A percentile compares a stretch with the other conserved stretches of the same genome.
Conservation (phyloP, 208 protist genomes). For the Acanthamoeba lenticulata region DNA sequence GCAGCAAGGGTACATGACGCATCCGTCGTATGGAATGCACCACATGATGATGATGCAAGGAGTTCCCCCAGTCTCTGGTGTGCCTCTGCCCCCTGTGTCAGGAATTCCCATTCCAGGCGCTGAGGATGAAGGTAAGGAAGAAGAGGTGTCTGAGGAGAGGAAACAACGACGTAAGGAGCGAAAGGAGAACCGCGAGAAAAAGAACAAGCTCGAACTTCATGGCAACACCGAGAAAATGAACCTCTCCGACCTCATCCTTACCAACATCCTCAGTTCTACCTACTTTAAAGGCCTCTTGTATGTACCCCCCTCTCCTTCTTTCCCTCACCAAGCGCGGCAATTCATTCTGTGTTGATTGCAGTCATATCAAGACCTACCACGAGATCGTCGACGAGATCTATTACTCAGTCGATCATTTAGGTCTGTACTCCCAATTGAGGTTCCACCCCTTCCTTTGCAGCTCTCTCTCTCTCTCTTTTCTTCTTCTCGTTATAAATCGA, state of each 20-base stretch:
- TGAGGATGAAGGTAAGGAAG: constrained; percentile 1
- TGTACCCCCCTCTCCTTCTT: constrained; percentile 1
- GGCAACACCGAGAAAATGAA: constrained; percentile 79
- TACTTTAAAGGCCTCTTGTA: constrained; percentile 81
- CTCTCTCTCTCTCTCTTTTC: background rate
- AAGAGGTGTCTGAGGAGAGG: constrained; percentile 29
- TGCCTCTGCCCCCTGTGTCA: constrained; percentile 37
- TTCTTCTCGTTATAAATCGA: background rate
- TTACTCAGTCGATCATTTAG: constrained; percentile 75
- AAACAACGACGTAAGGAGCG: constrained; percentile 13
- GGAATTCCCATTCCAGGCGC: constrained; percentile 1
- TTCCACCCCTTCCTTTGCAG: background rate
- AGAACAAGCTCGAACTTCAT: constrained; percentile 67
- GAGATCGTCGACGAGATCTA: constrained; percentile 78
- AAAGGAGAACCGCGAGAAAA: background rate
- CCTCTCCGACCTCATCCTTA: constrained; percentile 66
- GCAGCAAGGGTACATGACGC: constrained; percentile 16
- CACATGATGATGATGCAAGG: constrained; percentile 7
- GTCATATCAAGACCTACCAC: constrained; percentile 67
- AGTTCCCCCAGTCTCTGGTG: constrained; percentile 10
- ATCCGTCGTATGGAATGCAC: background rate
- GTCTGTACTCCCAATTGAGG: constrained; percentile 69
- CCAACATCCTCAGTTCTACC: constrained; percentile 73
- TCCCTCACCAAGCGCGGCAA: background rate
- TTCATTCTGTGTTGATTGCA: background rate